A percentile compares a stretch with the other conserved stretches of the same genome.
These are phyloP conservation scores for Volvox africanus DNA, from an alignment of 139 green algal genomes.

Conservation along the genomic window DNA sequence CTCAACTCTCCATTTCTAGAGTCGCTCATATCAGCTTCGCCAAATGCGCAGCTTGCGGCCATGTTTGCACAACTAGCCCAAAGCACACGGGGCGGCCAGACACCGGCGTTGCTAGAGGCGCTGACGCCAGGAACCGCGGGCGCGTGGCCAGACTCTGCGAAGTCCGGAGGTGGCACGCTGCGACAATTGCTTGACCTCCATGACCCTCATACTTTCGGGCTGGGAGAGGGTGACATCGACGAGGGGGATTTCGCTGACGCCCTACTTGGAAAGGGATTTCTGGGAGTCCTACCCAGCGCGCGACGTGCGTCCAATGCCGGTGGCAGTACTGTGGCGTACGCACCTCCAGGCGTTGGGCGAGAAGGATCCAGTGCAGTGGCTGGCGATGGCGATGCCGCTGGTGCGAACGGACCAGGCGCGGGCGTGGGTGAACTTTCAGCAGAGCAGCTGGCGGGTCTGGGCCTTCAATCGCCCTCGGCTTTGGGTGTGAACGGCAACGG, in stretches of 20 bases:
- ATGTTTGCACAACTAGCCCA: slow-evolving; percentile 56
- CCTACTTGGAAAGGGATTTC: slow-evolving; percentile 1
- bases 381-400: not conserved
- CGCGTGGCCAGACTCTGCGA: slow-evolving; percentile 32
- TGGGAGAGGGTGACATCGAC: not conserved
- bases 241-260: slow-evolving; percentile 23
- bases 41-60: slow-evolving; percentile 44
- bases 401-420: not conserved
- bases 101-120: slow-evolving; percentile 2
- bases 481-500: slow-evolving; percentile 7
- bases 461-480: slow-evolving; percentile 32
- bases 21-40: slow-evolving; percentile 31
- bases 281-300: slow-evolving; percentile 28
- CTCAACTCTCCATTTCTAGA: slow-evolving; percentile 50
- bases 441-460: slow-evolving; percentile 38
- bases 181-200: slow-evolving; percentile 29
- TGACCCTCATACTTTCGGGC: not conserved
- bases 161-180: slow-evolving; percentile 7
- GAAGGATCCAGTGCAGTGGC: not conserved
- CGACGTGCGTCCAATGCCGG: not conserved
- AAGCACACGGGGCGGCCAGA: slow-evolving; percentile 38
- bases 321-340: not conserved
- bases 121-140: slow-evolving; percentile 39
- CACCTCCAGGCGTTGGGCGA: not conserved
- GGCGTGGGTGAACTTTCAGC: not conserved